A percentile compares a stretch with the other conserved stretches of the same genome.
Evolutionary conservation across 176 grass and related monocot genomes (phyloP).

Genomic region (Avena atlantica): DNA sequence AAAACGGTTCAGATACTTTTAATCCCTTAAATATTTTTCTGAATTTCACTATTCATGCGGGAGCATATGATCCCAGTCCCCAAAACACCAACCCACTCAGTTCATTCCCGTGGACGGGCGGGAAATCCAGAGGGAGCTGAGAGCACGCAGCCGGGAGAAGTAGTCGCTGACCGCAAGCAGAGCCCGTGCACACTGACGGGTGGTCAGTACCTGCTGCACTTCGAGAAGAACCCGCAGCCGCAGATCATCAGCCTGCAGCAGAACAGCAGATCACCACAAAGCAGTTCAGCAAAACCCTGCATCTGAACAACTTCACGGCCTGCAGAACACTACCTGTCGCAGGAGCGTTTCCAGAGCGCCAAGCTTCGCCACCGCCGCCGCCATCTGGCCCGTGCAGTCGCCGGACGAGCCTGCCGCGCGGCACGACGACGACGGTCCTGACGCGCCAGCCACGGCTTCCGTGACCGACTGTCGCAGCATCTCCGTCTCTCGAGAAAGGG

Average conservation of each 20-base stretch:
- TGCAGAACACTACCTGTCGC: conserved; percentile 39
- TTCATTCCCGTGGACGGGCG: conserved; percentile 42
- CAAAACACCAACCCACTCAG: neutral
- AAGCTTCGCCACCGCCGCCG: conserved; percentile 54
- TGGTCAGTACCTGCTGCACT: conserved; percentile 57
- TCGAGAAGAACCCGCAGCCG: conserved; percentile 52
- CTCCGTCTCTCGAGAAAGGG: conserved; percentile 47
- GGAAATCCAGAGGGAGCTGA: conserved; percentile 67
- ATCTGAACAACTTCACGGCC: neutral
- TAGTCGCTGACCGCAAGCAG: conserved; percentile 61
- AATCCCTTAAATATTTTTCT: too few species aligned
- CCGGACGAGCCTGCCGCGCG: conserved; percentile 18
- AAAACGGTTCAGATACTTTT: too few species aligned
- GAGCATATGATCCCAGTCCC: too few species aligned
- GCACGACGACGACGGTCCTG: conserved; percentile 23
- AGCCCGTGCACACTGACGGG: conserved; percentile 58
- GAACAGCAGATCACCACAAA: neutral
- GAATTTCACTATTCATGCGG: too few species aligned
- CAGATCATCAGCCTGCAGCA: conserved; percentile 56
- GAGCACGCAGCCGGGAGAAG: conserved; percentile 50
- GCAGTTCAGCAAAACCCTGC: neutral
- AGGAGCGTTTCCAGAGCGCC: conserved; percentile 50
- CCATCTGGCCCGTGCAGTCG: conserved; percentile 50
- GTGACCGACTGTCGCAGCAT: conserved; percentile 47
- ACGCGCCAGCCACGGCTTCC: conserved; percentile 40